Base-by-base conservation (phyloP, 768 basidiomycete genomes). In the Boletus pseudo-olivaceus region DNA sequence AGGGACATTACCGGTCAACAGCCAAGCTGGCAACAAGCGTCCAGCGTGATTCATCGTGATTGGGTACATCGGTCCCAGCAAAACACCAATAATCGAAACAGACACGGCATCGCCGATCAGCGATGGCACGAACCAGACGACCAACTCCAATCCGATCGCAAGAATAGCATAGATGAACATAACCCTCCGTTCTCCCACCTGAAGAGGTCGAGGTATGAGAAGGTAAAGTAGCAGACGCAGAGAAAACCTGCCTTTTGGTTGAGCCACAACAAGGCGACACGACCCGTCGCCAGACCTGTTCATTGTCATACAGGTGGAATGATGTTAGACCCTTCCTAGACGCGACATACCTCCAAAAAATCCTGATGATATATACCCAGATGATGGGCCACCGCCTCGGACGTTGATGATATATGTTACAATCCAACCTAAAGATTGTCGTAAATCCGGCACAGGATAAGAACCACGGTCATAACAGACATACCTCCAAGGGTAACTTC, bases 21-120 rank as follows among this genome's bases (percentile, higher is more conserved):
- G 75, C 78, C 84, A 85, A 8, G 76, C 76, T 7, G 91, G 92
- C 9, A 47, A 35, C 17, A 47, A 33, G 17, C 46, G 46, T 26
- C 46, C 33, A 26, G 85, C 73, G 41, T 87, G 80, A 63, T 87
- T 88, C 82, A 93, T 83, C 9, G 82, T 76, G 53, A 81, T 76
- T 2, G 78, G 80, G 54, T 76, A 81, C 71, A 78, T 75, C 1
- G 78, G 78, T 23, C 82, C 82, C 35, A 84, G 60, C 14, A 82
- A 55, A 15, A 83, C 49, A 40, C 85, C 85, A 38, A 84, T 70
- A 35, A 87, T 66, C 2, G 82, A 72, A 44, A 90, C 76, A 12
- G 78, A 74, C 7, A 86, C 70, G 0, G 81, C 84, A 39, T 76
- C 76, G 19, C 76, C 80, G 27, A 83, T 67, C 41, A 87, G 66